A percentile compares a stretch with the other conserved stretches of the same genome.
Evolutionary conservation across 1,284 basidiomycete genomes (phyloP).

Genomic region (Rhodofomes roseus): DNA sequence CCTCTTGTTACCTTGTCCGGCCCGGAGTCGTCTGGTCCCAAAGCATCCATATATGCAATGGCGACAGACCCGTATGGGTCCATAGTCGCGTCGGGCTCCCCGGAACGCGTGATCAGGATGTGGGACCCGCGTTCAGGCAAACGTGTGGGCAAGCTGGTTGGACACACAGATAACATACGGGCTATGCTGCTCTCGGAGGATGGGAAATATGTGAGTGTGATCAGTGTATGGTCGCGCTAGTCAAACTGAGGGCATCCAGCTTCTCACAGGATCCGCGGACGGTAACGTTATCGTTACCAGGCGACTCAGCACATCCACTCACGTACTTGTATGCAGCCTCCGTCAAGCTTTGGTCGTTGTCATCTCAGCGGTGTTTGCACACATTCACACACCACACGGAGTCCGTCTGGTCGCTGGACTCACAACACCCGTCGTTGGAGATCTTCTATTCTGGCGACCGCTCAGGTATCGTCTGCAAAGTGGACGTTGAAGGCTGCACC

Average conservation of each 20-base stretch:
- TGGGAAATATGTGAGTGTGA: constrained; percentile 72
- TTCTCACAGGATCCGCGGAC: constrained; percentile 88
- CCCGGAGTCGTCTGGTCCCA: constrained; percentile 57
- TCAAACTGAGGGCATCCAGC: constrained; percentile 36
- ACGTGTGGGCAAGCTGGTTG: constrained; percentile 75
- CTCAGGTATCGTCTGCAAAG: constrained; percentile 84
- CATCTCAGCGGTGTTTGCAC: constrained; percentile 87
- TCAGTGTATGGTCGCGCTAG: not conserved
- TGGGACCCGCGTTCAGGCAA: constrained; percentile 90
- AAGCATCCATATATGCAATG: constrained; percentile 79
- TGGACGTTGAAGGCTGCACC: constrained; percentile 81
- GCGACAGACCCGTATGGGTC: constrained; percentile 79
- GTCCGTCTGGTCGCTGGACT: constrained; percentile 92
- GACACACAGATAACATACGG: constrained; percentile 96
- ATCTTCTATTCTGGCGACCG: constrained; percentile 96
- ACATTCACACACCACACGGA: constrained; percentile 96
- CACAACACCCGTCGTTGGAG: constrained; percentile 84
- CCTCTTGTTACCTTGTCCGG: constrained; percentile 60
- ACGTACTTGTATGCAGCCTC: constrained; percentile 45
- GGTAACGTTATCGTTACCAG: constrained; percentile 37
- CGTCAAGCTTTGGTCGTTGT: constrained; percentile 90
- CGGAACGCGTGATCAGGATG: constrained; percentile 84
- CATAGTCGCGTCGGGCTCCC: constrained; percentile 84
- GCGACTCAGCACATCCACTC: not conserved
- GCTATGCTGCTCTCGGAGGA: constrained; percentile 88